Evolutionary conservation across 257 asterid genomes (phyloP).

Genomic region (Nicotiana undulata): DNA sequence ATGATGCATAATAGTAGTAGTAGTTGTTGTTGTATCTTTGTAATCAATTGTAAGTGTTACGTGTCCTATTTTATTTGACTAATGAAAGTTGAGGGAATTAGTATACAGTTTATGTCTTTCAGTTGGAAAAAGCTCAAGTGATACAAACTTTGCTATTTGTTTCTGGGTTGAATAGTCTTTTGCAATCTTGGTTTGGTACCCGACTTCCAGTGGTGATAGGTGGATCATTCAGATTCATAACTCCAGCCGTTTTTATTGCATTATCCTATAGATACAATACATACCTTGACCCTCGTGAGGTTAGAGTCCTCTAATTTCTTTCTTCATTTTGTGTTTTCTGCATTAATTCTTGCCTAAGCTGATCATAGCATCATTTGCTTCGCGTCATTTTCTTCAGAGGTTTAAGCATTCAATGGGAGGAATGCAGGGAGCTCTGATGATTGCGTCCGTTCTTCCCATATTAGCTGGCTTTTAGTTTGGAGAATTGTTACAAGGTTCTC

Average conservation of each 20-base stretch:
- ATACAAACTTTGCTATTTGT: constrained; percentile 80
- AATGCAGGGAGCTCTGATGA: constrained; percentile 85
- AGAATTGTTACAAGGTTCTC: constrained; percentile 64
- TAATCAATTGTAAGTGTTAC: neutral
- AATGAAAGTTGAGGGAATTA: neutral
- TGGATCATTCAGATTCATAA: constrained; percentile 71
- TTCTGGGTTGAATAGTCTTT: constrained; percentile 72
- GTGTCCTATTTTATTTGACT: neutral
- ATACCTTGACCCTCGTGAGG: constrained; percentile 44
- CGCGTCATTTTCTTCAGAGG: constrained; percentile 42
- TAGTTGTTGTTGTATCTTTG: neutral
- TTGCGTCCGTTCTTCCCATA: constrained; percentile 69
- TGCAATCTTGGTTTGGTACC: constrained; percentile 73
- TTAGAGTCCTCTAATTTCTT: constrained; percentile 16
- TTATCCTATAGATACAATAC: constrained; percentile 40
- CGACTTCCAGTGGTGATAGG: constrained; percentile 87
- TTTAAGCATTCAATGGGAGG: constrained; percentile 66
- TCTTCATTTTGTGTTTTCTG: constrained; percentile 1
- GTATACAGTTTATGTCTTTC: neutral
- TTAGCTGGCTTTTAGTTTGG: constrained; percentile 72
- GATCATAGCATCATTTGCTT: neutral
- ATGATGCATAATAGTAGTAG: neutral
- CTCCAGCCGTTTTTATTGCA: constrained; percentile 66
- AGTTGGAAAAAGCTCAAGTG: constrained; percentile 77
- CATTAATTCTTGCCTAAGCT: neutral